Conservation (phyloP, 768 basidiomycete species). For the Cubamyces lactineus region DNA sequence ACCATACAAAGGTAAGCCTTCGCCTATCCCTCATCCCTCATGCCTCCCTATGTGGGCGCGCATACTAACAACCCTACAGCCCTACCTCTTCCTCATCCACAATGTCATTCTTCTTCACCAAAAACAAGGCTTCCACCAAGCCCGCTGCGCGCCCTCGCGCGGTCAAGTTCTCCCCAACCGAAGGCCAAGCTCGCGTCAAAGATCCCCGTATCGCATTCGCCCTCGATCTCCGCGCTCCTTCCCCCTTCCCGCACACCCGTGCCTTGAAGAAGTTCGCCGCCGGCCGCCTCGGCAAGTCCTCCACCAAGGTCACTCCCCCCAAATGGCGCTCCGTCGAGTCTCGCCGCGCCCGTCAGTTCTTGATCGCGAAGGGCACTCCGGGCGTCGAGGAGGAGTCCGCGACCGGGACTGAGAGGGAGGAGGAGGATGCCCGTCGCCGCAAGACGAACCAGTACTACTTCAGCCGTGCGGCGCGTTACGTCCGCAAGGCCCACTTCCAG, state of each 20-base stretch:
- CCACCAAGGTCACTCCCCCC: background rate
- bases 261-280: background rate
- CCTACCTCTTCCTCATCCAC: background rate
- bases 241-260: background rate
- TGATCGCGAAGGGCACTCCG: background rate
- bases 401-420: background rate
- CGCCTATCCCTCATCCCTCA: no score
- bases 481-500: background rate
- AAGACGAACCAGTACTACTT: background rate
- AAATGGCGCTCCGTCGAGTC: background rate
- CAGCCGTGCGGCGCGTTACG: background rate
- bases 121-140: background rate
- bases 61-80: no score
- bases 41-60: no score
- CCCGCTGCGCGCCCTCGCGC: background rate
- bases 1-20: no score
- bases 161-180: background rate
- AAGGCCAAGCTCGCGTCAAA: background rate
- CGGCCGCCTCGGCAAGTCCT: background rate
- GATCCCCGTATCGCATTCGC: background rate
- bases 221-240: background rate
- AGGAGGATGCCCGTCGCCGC: background rate
- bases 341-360: background rate
- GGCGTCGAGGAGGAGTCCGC: background rate
- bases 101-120: background rate